These are phyloP conservation scores for Vitis labrusca DNA, from an alignment of 164 flowering plant genomes.

Conservation along the genomic window DNA sequence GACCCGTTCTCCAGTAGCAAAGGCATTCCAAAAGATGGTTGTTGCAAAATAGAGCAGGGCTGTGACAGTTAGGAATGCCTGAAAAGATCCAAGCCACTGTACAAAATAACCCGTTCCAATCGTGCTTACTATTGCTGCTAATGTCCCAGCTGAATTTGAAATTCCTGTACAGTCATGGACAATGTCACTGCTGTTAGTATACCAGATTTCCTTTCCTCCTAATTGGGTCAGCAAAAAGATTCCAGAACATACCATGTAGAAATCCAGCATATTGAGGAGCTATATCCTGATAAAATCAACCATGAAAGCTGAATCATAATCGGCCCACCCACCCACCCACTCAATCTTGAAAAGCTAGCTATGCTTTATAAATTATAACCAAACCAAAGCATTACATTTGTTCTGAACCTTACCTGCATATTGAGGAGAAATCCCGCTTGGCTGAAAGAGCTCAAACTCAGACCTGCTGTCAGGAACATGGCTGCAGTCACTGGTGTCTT, in stretches of 20 bases:
- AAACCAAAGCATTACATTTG: no score
- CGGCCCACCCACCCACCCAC: not conserved
- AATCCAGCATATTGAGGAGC: constrained; percentile 94
- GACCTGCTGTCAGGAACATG: constrained; percentile 59
- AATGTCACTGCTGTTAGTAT: no score
- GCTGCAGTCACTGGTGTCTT: constrained; percentile 70
- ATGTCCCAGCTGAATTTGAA: constrained; percentile 80
- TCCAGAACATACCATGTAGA: constrained; percentile 69
- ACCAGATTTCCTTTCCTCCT: no score
- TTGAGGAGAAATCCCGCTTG: constrained; percentile 97
- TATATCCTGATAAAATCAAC: constrained; percentile 62
- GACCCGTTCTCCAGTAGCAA: constrained; percentile 87
- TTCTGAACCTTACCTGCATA: constrained; percentile 65
- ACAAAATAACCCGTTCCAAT: constrained; percentile 94
- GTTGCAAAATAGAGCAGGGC: constrained; percentile 71
- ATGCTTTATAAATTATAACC: not conserved
- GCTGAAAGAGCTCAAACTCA: constrained; percentile 91
- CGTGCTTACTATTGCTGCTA: constrained; percentile 92
- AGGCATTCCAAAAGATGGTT: constrained; percentile 80
- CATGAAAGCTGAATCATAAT: constrained; percentile 3
- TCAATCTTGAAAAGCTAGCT: not conserved
- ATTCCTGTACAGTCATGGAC: constrained; percentile 48
- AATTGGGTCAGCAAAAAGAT: not conserved
- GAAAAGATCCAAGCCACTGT: constrained; percentile 95
- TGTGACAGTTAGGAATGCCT: constrained; percentile 84